Base-by-base conservation (phyloP, 495 filamentous ascomycete species). In the Lasiosphaeriaceae sp. region DNA sequence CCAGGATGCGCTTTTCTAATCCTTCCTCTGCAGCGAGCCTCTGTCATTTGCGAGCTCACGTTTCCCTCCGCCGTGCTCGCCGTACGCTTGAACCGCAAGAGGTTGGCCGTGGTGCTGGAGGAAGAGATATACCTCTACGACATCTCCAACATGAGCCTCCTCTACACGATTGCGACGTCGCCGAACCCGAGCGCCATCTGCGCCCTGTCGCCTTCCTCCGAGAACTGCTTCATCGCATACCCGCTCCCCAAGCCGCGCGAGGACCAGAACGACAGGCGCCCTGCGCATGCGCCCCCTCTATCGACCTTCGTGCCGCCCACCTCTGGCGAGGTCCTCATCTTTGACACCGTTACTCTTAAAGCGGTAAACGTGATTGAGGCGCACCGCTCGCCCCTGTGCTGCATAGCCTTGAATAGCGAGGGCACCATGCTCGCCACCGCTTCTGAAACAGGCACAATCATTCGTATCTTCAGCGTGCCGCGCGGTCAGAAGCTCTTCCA, bases 71-170 rank as follows among this genome's bases (percentile, higher is more conserved):
- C 90, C 9, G 90, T 98, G 14, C 81, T 98, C 14, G 90, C 94
- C 16, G 90, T 97, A 26, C 86, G 91, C 63, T 75, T 98, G 64
- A 97, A 97, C 69, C 85, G 95, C 39, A 97, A 97, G 71, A 83
- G 94, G 19, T 83, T 98, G 12, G 90, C 92, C 26, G 92, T 97
- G 11, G 86, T 97, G 2, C 77, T 97, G 39, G 94, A 97, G 67
- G 90, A 96, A 55, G 87, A 96, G 67, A 96, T 97, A 58, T 98
- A 96, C 72, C 79, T 98, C 34, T 98, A 98, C 73, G 94, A 97
- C 69, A 97, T 98, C 52, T 88, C 91, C 66, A 97, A 96, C 64
- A 98, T 98, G 94, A 92, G 87, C 65, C 79, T 97, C 34, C 77
- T 96, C 22, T 85, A 89, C 60, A 96, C 89, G 2, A 92, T 96